phyloP scores from a whole-genome alignment of 2,329 filamentous ascomycete species.

The Cercospora sp. region DNA sequence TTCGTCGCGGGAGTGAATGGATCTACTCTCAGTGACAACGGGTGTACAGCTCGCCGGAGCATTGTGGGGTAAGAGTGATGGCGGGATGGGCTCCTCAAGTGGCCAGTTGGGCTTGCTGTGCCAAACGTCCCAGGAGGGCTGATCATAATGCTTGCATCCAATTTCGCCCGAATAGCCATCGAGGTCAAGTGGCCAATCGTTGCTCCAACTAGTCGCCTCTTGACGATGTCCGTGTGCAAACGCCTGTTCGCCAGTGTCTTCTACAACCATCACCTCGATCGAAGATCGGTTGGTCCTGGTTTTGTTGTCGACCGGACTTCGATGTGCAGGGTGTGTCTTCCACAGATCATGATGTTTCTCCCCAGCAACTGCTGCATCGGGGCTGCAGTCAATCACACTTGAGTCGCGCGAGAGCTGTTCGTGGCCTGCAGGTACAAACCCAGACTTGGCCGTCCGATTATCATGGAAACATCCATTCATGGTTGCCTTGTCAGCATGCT shows the following conservation, averaged over 20 bases:
- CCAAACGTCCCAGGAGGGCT: neutral
- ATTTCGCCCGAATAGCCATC: neutral
- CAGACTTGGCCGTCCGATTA: neutral
- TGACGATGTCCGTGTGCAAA: neutral
- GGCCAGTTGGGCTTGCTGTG: neutral
- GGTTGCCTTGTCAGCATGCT: neutral
- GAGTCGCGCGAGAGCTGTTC: neutral
- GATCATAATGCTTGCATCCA: neutral
- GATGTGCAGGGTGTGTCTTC: neutral
- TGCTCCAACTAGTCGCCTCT: neutral
- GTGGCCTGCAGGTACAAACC: neutral
- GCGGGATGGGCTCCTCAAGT: neutral
- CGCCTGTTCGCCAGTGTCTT: neutral
- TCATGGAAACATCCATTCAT: neutral
- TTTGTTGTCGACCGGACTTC: neutral
- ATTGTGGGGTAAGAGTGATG: neutral
- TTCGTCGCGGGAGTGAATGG: neutral
- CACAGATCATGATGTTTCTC: neutral
- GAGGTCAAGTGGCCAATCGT: neutral
- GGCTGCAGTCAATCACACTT: neutral
- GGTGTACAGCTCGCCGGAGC: neutral
- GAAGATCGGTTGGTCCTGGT: neutral
- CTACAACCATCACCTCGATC: neutral
- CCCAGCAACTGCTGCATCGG: neutral
- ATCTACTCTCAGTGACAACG: neutral